These are phyloP conservation scores for Monilinia fructigena DNA, from an alignment of 2,329 filamentous ascomycete species.

Conservation along the genomic window DNA sequence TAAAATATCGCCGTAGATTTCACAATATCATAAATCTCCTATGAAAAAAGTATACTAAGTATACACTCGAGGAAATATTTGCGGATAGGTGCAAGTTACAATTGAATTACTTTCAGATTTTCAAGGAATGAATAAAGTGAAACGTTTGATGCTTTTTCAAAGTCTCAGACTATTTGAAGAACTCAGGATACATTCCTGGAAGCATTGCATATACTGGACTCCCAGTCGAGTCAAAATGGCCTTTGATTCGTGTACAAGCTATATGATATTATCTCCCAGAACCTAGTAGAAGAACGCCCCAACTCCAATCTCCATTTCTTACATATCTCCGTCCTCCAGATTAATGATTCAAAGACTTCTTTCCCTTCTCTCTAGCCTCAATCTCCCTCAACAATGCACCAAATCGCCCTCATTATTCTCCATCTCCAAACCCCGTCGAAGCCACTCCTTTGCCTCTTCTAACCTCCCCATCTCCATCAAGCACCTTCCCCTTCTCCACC, in stretches of 20 bases:
- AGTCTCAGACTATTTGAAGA: background rate
- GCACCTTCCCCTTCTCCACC: slow-evolving; percentile 85
- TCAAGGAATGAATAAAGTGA: background rate
- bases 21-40: too few relatives aligned
- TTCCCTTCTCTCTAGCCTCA: slow-evolving; percentile 45
- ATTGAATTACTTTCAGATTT: background rate
- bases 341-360: slow-evolving; percentile 27
- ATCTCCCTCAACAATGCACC: slow-evolving; percentile 64
- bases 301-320: slow-evolving; percentile 8
- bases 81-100: background rate
- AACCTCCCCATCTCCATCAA: slow-evolving; percentile 86
- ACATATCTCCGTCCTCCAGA: background rate
- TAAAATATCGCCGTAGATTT: background rate
- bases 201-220: slow-evolving; percentile 15
- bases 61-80: background rate
- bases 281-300: slow-evolving; percentile 4
- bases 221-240: slow-evolving; percentile 11
- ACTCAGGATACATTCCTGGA: background rate
- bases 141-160: background rate
- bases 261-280: background rate
- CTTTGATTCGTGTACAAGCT: background rate
- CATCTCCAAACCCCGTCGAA: slow-evolving; percentile 75
- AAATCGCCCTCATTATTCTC: slow-evolving; percentile 71
- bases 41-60: too few relatives aligned
- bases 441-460: slow-evolving; percentile 78